A percentile compares a stretch with the other conserved stretches of the same genome.
Evolutionary conservation across 306 rosid species (phyloP).

Genomic region (Heteromeles arbutifolia): DNA sequence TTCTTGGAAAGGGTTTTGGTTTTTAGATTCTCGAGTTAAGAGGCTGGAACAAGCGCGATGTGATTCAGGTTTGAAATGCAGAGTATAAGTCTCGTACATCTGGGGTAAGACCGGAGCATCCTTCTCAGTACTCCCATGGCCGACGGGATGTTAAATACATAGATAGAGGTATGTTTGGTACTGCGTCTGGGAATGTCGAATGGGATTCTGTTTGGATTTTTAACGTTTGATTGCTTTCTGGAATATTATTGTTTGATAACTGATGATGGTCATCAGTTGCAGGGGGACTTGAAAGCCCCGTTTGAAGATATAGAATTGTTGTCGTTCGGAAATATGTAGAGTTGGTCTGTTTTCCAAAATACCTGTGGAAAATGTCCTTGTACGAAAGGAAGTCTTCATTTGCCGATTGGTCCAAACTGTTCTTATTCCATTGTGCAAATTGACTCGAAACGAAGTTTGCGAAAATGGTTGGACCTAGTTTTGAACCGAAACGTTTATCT

Average conservation of each 20-base stretch:
- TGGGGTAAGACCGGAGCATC: neutral
- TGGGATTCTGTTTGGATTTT: neutral
- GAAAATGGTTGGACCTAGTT: too few relatives aligned
- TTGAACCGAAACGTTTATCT: too few relatives aligned
- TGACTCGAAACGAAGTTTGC: too few relatives aligned
- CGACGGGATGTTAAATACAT: conserved; percentile 15
- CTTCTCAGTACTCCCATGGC: neutral
- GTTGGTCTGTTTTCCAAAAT: too few relatives aligned
- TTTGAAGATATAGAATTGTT: neutral
- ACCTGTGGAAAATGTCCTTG: too few relatives aligned
- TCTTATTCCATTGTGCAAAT: too few relatives aligned
- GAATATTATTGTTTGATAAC: neutral
- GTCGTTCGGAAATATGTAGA: neutral
- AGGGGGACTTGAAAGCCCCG: neutral
- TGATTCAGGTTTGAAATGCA: conserved; percentile 32
- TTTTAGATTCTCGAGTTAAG: conserved; percentile 19
- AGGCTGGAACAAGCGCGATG: conserved; percentile 19
- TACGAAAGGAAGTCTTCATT: too few relatives aligned
- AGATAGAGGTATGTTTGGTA: conserved; percentile 7
- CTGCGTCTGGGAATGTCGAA: neutral
- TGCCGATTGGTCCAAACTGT: too few relatives aligned
- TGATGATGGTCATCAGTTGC: neutral
- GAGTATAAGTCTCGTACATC: conserved; percentile 11
- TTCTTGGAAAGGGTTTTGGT: conserved; percentile 22
- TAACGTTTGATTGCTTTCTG: neutral